These are phyloP conservation scores for Alisma plantagoaquatica DNA, from an alignment of 106 monocot species.

Conservation along the genomic window DNA sequence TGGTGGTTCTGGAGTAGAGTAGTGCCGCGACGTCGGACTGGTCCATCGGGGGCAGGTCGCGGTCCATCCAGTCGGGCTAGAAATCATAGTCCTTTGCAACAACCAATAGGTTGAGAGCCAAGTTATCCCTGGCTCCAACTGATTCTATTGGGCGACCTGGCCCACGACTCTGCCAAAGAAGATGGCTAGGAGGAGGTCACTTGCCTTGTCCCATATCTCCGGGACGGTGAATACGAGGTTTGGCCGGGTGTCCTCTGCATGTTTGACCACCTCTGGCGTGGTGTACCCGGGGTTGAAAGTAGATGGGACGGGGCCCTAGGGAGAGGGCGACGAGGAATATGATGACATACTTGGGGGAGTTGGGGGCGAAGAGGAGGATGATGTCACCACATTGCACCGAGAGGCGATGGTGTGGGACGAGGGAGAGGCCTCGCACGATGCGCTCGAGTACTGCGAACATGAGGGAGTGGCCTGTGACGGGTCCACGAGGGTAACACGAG, in stretches of 20 bases:
- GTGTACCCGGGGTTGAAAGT: conserved; percentile 5
- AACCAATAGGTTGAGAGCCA: not conserved
- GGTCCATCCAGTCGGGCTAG: conserved; percentile 2
- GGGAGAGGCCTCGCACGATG: not conserved
- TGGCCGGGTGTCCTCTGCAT: not conserved
- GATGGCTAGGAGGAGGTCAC: not conserved
- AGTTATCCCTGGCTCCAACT: too few species aligned
- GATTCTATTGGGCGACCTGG: too few species aligned
- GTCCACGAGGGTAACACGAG: conserved; percentile 2
- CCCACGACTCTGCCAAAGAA: not conserved
- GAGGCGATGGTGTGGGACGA: not conserved
- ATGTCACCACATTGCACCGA: not conserved
- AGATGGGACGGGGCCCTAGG: not conserved
- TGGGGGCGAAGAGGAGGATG: conserved; percentile 6
- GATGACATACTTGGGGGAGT: not conserved
- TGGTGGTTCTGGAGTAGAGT: conserved; percentile 78
- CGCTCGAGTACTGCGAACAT: conserved; percentile 18
- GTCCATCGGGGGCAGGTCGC: conserved; percentile 20
- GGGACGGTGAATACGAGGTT: conserved; percentile 1
- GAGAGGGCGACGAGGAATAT: not conserved
- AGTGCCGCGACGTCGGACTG: conserved; percentile 55
- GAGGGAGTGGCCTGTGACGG: not conserved
- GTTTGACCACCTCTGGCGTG: not conserved
- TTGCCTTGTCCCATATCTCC: not conserved
- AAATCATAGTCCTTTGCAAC: too few species aligned